These are phyloP conservation scores for Linum tenue DNA, from an alignment of 345 rosid species.

Conservation along the genomic window DNA sequence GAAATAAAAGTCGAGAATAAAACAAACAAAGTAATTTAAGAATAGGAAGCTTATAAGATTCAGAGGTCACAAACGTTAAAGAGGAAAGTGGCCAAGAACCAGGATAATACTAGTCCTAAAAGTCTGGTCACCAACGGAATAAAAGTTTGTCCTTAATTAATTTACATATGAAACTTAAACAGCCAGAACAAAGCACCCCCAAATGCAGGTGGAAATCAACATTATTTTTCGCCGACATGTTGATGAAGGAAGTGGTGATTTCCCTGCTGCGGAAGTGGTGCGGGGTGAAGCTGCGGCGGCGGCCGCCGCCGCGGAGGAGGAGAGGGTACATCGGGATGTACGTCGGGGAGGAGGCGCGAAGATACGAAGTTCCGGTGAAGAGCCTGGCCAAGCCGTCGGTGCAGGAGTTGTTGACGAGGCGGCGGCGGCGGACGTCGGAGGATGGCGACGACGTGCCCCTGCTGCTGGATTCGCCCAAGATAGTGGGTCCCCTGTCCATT, in stretches of 20 bases:
- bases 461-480: background rate
- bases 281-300: background rate
- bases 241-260: background rate
- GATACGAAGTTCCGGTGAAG: background rate
- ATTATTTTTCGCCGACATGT: too few relatives aligned
- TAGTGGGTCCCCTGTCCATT: background rate
- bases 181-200: too few relatives aligned
- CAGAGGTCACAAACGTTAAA: too few relatives aligned
- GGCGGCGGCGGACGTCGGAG: background rate
- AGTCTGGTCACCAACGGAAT: too few relatives aligned
- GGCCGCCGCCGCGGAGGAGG: background rate
- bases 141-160: too few relatives aligned
- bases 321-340: background rate
- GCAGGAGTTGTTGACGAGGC: background rate
- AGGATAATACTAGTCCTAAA: too few relatives aligned
- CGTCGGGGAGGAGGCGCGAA: background rate
- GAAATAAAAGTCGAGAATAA: too few relatives aligned
- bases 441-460: background rate
- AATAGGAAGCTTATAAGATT: too few relatives aligned
- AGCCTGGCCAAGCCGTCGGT: background rate
- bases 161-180: too few relatives aligned
- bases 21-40: too few relatives aligned
- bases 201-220: too few relatives aligned
- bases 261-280: background rate
- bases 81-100: too few relatives aligned